Evolutionary conservation across 1,284 basidiomycete species (phyloP), one percentile per base, ranked within the genome.

Genomic region (Vanrija pseudolonga): DNA sequence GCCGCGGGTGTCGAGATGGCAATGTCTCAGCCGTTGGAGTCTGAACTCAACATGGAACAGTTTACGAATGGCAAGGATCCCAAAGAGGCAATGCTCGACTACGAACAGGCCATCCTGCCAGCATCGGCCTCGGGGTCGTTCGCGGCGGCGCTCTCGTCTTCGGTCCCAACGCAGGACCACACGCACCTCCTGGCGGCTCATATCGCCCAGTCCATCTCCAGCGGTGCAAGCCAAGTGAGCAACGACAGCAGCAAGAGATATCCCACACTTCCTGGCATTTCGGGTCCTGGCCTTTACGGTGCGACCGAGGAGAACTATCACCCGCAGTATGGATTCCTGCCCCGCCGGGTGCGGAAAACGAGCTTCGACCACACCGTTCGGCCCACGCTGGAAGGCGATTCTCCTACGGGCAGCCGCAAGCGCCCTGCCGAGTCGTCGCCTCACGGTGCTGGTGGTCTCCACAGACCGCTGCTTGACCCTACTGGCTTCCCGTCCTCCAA

Each of bases 291-390:
- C 0, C 51, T 77, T 20, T 72, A 68, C 51, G 47, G 56, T 14
- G 64, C 73, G 32, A 68, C 65, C 8, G 68, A 72, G 47, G 75
- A 76, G 56, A 77, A 77, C 60, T 73, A 63, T 55, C 71, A 77
- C 46, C 75, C 75, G 9, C 67, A 76, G 51, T 77, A 75, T 55
- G 79, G 83, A 6, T 90, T 89, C 74, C 85, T 90, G 47, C 73
- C 74, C 19, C 83, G 85, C 56, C 85, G 88, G 67, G 88, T 92
- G 54, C 84, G 91, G 60, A 92, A 94, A 80, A 90, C 90, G 43
- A 90, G 88, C 73, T 93, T 92, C 70, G 90, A 94, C 76, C 90
- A 92, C 73, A 91, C 90, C 0, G 84, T 92, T 26, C 80, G 62
- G 17, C 50, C 55, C 1, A 53, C 52, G 7, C 57, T 62, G n/a